Evolutionary conservation across 2,329 filamentous ascomycete genomes (phyloP), one percentile per base, ranked within the genome.

Genomic region (Mycosphaerella arachidis): DNA sequence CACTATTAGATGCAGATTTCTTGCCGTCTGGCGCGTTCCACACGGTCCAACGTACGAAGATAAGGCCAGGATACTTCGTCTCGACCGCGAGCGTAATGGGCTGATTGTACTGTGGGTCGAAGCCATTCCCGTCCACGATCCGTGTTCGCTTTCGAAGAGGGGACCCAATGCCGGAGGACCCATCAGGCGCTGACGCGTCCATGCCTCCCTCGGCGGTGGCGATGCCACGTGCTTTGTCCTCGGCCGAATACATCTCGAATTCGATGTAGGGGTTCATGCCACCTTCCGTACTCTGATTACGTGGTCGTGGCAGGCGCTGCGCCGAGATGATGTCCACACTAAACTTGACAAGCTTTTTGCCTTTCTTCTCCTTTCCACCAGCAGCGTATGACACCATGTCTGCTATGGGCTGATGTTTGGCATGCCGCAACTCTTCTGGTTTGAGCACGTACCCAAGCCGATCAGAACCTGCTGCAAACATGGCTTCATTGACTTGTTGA

Each of bases 401-500:
- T 0, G 82, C 81, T 50, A 85, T 77, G 53, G 86, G 79, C 67
- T 86, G 82, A 63, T 88, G 86, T 71, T 87, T 86, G 63, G 71
- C 70, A 61, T 71, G 72, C 67, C 93, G 89, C 63, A 96, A 85
- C 71, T 92, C 90, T 37, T 87, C 84, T 20, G 94, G 93, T 78
- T 99, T 99, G 56, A 97, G 83, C 13, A 97, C 92, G 70, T 97
- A 99, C 48, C 94, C 94, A 2, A 90, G 90, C 58, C 86, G 85
- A 76, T 97, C 94, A 12, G 84, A 87, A 48, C 91, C 91, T 59
- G 91, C 90, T 51, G 92, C 89, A 72, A 97, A 99, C 94, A 99
- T 97, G 70, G 94, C 94, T 67, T 94, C 90, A 73, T 97, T 97
- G 74, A 97, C 83, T 72, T 97, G 93, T 84, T 97, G 94, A 50